Evolutionary conservation across 768 basidiomycete species (phyloP).

Genomic region (Auriscalpium vulgare): DNA sequence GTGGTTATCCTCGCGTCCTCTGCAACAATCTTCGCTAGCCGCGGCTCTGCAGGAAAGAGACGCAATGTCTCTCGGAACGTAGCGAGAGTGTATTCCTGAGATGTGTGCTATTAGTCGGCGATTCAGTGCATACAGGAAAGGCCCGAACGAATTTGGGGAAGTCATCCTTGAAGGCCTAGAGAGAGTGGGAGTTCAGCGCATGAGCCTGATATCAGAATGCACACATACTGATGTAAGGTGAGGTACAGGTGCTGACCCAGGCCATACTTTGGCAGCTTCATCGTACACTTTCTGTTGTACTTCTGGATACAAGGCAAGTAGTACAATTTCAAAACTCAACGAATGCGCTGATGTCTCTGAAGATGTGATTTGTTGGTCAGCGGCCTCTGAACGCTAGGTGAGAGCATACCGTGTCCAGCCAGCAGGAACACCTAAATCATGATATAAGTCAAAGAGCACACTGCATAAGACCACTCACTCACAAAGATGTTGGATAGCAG

Average conservation of each 20-base stretch:
- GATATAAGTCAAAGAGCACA: background rate
- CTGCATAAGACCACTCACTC: slow-evolving; percentile 12
- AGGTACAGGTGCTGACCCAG: slow-evolving; percentile 17
- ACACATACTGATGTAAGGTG: slow-evolving; percentile 20
- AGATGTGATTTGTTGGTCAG: background rate
- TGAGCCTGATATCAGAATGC: background rate
- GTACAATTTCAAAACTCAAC: slow-evolving; percentile 32
- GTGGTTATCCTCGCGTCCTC: slow-evolving; percentile 29
- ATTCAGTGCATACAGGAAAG: slow-evolving; percentile 1
- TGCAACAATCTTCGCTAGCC: slow-evolving; percentile 28
- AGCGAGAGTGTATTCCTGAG: slow-evolving; percentile 35
- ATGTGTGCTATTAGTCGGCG: background rate
- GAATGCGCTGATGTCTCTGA: slow-evolving; percentile 42
- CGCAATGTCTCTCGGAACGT: slow-evolving; percentile 41
- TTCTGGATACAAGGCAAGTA: slow-evolving; percentile 44
- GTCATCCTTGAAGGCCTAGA: background rate
- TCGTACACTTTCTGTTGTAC: slow-evolving; percentile 38
- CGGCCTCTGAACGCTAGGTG: background rate
- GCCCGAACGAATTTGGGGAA: background rate
- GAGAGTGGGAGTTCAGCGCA: background rate
- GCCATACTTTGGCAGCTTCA: slow-evolving; percentile 34
- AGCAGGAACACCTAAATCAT: background rate
- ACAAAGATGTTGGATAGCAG: slow-evolving; percentile 43
- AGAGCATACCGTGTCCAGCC: background rate
- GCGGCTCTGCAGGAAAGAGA: slow-evolving; percentile 29